phyloP scores from a whole-genome alignment of 768 basidiomycete genomes.

The Cyathus striatus region DNA sequence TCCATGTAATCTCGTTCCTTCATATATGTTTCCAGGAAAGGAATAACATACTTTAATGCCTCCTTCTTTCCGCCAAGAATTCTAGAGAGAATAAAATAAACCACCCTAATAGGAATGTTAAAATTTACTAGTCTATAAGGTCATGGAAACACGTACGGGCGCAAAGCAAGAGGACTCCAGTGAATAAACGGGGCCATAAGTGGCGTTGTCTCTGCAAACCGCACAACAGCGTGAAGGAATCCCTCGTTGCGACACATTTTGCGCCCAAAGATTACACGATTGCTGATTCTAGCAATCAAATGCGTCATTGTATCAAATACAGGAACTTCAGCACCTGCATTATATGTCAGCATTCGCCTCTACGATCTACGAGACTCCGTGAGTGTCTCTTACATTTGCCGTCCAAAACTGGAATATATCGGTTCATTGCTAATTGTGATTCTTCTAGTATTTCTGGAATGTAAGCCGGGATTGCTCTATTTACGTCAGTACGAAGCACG shows the following conservation, averaged over 20 bases:
- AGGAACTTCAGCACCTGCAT: constrained; percentile 17
- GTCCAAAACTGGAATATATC: constrained; percentile 16
- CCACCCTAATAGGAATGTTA: constrained; percentile 12
- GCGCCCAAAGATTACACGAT: constrained; percentile 31
- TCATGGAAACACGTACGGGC: constrained; percentile 18
- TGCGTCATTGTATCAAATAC: constrained; percentile 33
- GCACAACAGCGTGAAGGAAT: constrained; percentile 27
- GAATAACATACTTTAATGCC: constrained; percentile 21
- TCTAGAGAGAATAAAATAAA: constrained; percentile 24
- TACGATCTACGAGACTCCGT: too few species aligned
- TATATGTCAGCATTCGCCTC: background rate
- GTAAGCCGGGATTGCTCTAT: constrained; percentile 26
- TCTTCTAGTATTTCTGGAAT: constrained; percentile 33
- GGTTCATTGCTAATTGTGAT: constrained; percentile 21
- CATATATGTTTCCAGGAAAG: constrained; percentile 20
- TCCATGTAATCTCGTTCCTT: constrained; percentile 14
- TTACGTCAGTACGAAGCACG: constrained; percentile 29
- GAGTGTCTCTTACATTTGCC: constrained; percentile 8
- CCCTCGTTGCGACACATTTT: constrained; percentile 27
- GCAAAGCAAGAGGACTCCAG: constrained; percentile 23
- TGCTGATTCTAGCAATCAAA: constrained; percentile 29
- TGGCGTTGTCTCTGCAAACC: constrained; percentile 27
- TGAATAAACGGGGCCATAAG: constrained; percentile 27
- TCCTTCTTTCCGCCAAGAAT: constrained; percentile 28
- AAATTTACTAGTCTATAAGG: background rate